Evolutionary conservation across 352 stramenopile species (phyloP), one percentile per base, ranked within the genome.

Genomic region (Globisporangium spinosum): DNA sequence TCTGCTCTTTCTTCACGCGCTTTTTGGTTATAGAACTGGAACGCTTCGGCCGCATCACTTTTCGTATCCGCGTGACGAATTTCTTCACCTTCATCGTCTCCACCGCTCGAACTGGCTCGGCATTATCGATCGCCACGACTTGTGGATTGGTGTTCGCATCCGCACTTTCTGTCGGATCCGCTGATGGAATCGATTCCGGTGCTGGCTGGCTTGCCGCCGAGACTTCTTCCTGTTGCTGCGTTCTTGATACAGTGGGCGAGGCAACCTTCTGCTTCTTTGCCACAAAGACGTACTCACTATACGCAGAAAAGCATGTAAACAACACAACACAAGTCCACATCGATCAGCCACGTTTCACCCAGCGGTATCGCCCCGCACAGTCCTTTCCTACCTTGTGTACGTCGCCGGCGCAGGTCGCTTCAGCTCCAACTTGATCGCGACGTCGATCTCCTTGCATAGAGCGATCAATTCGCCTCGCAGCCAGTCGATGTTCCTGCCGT

Each of bases 391-490:
- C 49, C 62, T 67, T 17, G 56, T 77, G 43, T 70, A 64, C 20
- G 67, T 63, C 10, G 54, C 12, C 29, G 60, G 38, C 13, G 65
- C 58, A 2, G 62, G 49, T 34, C 66, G 60, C 65, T 74, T 79
- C 5, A 77, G 59, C 55, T 89, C 77, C 25, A 89, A 68, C 25
- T 61, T 69, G 51, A 84, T 67, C 54, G 77, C 74, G 15, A 89
- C 40, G 40, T 84, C 77, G 62, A 92, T 77, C 70, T 83, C 72
- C 12, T 68, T 74, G 8, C 77, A 78, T 29, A 92, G 71, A 66
- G 81, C 64, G 68, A 75, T 63, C 32, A 90, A 70, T 65, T 89
- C 79, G 8, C 68, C 69, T n/a, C 76, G 77, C 29, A 93, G 74
- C 80, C 74, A 83, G 13, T 68, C 69, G 12, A 89, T 64, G 45